Evolutionary conservation across 2,329 filamentous ascomycete species (phyloP).

Genomic region (Pseudogymnoascus sp.): DNA sequence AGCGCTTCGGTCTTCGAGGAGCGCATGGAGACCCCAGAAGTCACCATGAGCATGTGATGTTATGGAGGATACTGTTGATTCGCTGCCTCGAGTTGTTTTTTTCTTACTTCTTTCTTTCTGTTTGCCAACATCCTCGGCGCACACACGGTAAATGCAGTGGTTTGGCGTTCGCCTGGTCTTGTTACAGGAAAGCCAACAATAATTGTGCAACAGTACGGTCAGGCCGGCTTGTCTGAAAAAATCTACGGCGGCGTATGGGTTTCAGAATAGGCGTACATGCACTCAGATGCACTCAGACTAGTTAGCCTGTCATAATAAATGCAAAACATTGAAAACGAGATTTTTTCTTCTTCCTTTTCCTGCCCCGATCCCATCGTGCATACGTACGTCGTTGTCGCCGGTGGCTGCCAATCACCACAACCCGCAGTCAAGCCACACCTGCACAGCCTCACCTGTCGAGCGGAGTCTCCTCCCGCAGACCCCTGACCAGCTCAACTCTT

Average conservation of each 20-base stretch:
- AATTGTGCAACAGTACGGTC: background rate
- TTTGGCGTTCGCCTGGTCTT: background rate
- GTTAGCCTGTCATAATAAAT: background rate
- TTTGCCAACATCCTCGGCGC: background rate
- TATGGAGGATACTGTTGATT: background rate
- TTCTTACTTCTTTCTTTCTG: background rate
- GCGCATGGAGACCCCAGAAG: background rate
- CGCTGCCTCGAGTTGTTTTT: background rate
- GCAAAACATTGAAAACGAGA: background rate
- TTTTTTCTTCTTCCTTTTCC: background rate
- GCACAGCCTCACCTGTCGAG: constrained; percentile 5
- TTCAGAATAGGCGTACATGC: background rate
- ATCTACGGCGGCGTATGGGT: background rate
- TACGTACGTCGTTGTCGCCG: background rate
- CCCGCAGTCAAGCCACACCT: background rate
- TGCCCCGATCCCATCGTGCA: background rate
- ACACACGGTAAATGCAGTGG: background rate
- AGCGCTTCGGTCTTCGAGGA: background rate
- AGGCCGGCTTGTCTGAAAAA: background rate
- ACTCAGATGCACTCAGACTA: background rate
- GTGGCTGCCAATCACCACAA: background rate
- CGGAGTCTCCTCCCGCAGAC: background rate
- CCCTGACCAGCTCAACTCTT: constrained; percentile 3
- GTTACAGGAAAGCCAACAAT: background rate
- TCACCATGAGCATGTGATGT: background rate